These are phyloP conservation scores for Coelastrella sp. DNA, from an alignment of 139 green algal genomes.

Conservation along the genomic window DNA sequence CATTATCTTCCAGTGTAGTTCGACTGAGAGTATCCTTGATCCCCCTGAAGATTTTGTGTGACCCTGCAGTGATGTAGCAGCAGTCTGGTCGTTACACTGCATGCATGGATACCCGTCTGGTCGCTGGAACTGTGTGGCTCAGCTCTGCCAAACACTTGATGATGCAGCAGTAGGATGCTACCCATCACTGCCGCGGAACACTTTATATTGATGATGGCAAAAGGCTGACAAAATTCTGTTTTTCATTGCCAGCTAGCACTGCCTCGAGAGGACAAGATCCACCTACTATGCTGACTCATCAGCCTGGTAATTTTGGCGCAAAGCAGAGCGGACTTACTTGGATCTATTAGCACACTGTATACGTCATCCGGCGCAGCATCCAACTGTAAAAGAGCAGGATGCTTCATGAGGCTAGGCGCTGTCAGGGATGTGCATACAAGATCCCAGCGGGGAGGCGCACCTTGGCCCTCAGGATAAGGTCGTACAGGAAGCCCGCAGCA, in stretches of 20 bases:
- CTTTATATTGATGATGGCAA: no score
- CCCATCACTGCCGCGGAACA: no score
- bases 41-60: slow-evolving; percentile 48
- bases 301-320: not conserved
- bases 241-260: no score
- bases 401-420: no score
- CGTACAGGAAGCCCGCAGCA: slow-evolving; percentile 21
- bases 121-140: not conserved
- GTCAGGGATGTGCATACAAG: not conserved
- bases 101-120: not conserved
- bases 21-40: slow-evolving; percentile 34
- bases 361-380: slow-evolving; percentile 40
- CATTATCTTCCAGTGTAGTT: slow-evolving; percentile 25
- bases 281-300: slow-evolving; percentile 15
- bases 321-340: slow-evolving; percentile 12
- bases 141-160: no score
- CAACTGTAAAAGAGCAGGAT: slow-evolving; percentile 41
- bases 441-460: no score
- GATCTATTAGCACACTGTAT: slow-evolving; percentile 37
- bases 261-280: no score
- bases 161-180: no score
- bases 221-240: no score
- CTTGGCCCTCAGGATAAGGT: slow-evolving; percentile 45
- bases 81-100: no score
- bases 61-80: slow-evolving; percentile 10